phyloP scores from a whole-genome alignment of 139 green algal genomes.

The Gonium pectorale region DNA sequence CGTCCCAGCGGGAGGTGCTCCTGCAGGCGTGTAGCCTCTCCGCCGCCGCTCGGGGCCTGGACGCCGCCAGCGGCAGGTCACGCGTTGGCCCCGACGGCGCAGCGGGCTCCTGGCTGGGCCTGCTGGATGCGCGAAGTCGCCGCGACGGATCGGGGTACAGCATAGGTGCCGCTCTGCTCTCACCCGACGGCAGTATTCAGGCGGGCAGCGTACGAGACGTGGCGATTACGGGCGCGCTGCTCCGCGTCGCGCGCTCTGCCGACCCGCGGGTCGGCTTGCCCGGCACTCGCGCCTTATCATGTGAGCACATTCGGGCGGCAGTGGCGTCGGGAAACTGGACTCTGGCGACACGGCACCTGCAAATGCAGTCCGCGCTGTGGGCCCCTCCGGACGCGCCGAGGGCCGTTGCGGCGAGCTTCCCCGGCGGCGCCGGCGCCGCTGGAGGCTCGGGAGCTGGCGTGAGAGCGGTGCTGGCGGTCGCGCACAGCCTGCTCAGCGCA shows the following conservation, averaged over 20 bases:
- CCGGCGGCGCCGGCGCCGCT: not conserved
- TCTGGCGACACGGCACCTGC: conserved; percentile 17
- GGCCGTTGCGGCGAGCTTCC: not conserved
- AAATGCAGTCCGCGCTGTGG: too few relatives aligned
- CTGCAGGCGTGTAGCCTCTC: conserved; percentile 16
- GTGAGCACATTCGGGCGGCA: conserved; percentile 26
- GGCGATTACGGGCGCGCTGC: not conserved
- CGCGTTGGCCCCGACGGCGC: too few relatives aligned
- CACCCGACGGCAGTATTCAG: not conserved
- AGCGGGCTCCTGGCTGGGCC: not conserved
- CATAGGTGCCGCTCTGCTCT: not conserved
- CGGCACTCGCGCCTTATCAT: not conserved
- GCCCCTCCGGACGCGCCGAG: not conserved
- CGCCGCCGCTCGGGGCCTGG: not conserved
- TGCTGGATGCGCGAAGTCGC: too few relatives aligned
- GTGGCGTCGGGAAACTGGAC: conserved; percentile 17
- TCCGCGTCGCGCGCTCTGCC: not conserved
- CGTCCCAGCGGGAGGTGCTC: not conserved
- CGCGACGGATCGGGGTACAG: too few relatives aligned
- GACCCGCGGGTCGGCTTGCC: not conserved
- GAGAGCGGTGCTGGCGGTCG: conserved; percentile 31
- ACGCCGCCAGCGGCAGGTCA: not conserved
- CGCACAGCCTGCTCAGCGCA: conserved; percentile 11
- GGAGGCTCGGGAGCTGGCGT: not conserved
- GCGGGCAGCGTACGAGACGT: conserved; percentile 1